Percentiles rank a stretch among this genome's conserved stretches.
Conservation (phyloP, 2,329 filamentous ascomycete species). For the Coleophoma crateriformis region DNA sequence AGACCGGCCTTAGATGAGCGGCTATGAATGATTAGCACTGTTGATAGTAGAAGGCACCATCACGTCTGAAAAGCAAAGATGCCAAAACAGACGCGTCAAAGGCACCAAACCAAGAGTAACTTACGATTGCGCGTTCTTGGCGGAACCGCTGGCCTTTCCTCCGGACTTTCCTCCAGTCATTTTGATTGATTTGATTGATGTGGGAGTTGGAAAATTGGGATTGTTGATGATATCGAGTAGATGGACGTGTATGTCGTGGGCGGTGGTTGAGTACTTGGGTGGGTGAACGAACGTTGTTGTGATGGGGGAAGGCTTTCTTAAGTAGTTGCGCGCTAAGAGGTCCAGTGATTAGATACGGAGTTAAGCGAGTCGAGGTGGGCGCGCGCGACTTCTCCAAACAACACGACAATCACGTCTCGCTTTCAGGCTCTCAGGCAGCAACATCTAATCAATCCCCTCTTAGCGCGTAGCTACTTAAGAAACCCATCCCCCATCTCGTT, state of each 20-base stretch:
- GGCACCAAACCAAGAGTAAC: conserved; percentile 33
- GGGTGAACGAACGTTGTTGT: conserved; percentile 2
- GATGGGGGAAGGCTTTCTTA: conserved; percentile 4
- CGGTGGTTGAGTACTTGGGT: conserved; percentile 12
- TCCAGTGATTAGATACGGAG: no score
- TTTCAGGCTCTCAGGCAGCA: no score
- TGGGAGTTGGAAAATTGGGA: conserved; percentile 21
- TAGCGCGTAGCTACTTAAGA: not conserved
- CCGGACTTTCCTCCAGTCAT: conserved; percentile 99
- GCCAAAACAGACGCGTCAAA: conserved; percentile 34
- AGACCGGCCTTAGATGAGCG: conserved; percentile 99
- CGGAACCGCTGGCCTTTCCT: conserved; percentile 95
- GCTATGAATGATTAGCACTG: conserved; percentile 43
- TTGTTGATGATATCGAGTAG: conserved; percentile 16
- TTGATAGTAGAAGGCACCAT: conserved; percentile 27
- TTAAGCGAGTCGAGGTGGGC: no score
- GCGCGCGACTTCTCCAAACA: no score
- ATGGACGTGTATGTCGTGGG: conserved; percentile 12
- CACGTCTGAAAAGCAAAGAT: conserved; percentile 12
- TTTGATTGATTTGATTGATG: conserved; percentile 55
- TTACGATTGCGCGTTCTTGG: conserved; percentile 98
- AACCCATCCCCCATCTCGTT: not conserved
- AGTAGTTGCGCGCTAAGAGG: conserved; percentile 1
- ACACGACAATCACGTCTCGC: no score
- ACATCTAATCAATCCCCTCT: no score